phyloP scores from a whole-genome alignment of 2,329 filamentous ascomycete species.

The Microsporum ferrugineum region DNA sequence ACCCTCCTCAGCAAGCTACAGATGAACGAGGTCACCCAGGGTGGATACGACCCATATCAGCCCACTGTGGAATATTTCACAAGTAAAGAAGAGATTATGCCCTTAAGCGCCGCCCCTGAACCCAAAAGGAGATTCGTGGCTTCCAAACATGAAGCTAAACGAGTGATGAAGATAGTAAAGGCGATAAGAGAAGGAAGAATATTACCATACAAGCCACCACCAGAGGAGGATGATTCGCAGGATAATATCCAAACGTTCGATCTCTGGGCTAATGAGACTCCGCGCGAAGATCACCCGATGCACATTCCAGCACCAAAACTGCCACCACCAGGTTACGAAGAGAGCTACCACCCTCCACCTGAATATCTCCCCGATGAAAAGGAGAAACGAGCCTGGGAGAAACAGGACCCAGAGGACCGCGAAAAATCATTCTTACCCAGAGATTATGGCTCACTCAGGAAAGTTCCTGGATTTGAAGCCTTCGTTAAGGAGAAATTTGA shows the following conservation, averaged over 20 bases:
- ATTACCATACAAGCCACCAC: constrained; percentile 70
- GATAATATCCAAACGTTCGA: constrained; percentile 67
- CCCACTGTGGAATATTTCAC: constrained; percentile 92
- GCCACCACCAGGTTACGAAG: constrained; percentile 82
- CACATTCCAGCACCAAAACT: constrained; percentile 90
- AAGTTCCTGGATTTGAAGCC: constrained; percentile 79
- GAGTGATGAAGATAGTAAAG: constrained; percentile 92
- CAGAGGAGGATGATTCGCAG: constrained; percentile 62
- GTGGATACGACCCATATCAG: constrained; percentile 88
- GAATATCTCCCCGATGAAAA: constrained; percentile 84
- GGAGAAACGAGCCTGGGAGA: constrained; percentile 76
- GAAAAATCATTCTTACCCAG: constrained; percentile 80
- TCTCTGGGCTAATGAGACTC: constrained; percentile 86
- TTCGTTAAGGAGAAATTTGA: constrained; percentile 96
- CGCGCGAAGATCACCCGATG: constrained; percentile 76
- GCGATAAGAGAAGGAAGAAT: constrained; percentile 92
- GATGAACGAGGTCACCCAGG: constrained; percentile 73
- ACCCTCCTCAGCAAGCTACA: constrained; percentile 81
- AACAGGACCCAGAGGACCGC: constrained; percentile 72
- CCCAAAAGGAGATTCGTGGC: constrained; percentile 92
- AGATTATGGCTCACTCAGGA: constrained; percentile 71
- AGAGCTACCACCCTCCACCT: constrained; percentile 90
- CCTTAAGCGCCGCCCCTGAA: constrained; percentile 83
- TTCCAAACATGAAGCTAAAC: constrained; percentile 92
- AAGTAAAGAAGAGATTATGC: constrained; percentile 83